phyloP scores from a whole-genome alignment of 2,329 filamentous ascomycete genomes.

The Colletotrichum higginsianum region DNA sequence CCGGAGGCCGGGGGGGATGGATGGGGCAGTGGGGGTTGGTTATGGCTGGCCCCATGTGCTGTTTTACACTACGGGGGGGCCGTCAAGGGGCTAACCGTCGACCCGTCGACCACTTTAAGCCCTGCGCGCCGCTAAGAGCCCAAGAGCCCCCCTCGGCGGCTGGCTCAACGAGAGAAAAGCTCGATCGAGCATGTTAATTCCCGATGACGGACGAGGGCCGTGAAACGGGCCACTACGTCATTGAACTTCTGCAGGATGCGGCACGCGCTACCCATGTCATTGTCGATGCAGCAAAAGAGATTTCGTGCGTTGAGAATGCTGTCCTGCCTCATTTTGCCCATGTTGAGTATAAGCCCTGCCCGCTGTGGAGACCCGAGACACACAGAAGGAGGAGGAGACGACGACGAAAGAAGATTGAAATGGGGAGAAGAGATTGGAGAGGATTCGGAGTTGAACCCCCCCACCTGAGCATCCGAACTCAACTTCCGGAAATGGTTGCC shows the following conservation, averaged over 20 bases:
- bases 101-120: conserved; percentile 8
- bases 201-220: conserved; percentile 37
- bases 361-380: conserved; percentile 8
- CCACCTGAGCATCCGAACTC: conserved; percentile 13
- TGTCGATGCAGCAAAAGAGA: conserved; percentile 19
- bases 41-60: not conserved
- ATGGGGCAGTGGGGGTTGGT: conserved; percentile 27
- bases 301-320: conserved; percentile 33
- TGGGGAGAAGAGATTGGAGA: not conserved
- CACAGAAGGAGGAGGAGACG: not conserved
- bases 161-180: conserved; percentile 26
- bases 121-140: conserved; percentile 28
- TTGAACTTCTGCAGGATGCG: conserved; percentile 35
- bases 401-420: not conserved
- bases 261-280: conserved; percentile 17
- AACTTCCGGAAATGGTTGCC: conserved; percentile 19
- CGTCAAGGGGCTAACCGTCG: conserved; percentile 11
- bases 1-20: no score
- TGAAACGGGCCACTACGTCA: conserved; percentile 42
- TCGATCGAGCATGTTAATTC: conserved; percentile 38
- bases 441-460: not conserved
- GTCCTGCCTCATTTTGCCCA: conserved; percentile 27
- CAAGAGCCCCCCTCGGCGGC: conserved; percentile 1
- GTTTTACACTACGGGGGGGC: not conserved
- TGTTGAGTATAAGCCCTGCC: not conserved